phyloP scores from a whole-genome alignment of 2,329 filamentous ascomycete species.

The Beauveria australis region DNA sequence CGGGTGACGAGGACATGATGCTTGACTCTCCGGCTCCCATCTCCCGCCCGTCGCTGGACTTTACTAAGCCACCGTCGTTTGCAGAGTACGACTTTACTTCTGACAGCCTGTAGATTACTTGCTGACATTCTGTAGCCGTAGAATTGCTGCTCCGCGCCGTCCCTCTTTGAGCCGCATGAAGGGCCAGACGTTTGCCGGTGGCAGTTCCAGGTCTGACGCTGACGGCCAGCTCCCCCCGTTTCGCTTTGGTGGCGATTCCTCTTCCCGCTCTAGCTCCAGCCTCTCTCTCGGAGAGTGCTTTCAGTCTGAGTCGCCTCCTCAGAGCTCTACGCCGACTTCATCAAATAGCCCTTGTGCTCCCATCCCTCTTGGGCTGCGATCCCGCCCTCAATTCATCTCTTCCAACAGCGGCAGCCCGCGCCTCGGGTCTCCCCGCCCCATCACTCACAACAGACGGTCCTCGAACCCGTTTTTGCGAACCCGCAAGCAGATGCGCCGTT shows the following conservation, averaged over 20 bases:
- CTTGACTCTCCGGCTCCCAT: slow-evolving; percentile 49
- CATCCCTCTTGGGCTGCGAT: slow-evolving; percentile 51
- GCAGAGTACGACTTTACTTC: slow-evolving; percentile 41
- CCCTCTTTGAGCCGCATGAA: slow-evolving; percentile 70
- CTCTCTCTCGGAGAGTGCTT: slow-evolving; percentile 76
- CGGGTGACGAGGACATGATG: slow-evolving; percentile 41
- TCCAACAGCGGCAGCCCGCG: slow-evolving; percentile 47
- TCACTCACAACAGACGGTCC: slow-evolving; percentile 60
- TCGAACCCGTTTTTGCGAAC: slow-evolving; percentile 66
- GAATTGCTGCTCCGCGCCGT: slow-evolving; percentile 60
- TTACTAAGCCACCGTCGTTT: slow-evolving; percentile 35
- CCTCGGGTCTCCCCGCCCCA: slow-evolving; percentile 64
- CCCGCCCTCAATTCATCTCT: slow-evolving; percentile 57
- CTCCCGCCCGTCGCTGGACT: slow-evolving; percentile 39
- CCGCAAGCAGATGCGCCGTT: slow-evolving; percentile 82
- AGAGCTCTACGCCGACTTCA: slow-evolving; percentile 55
- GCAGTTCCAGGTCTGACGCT: slow-evolving; percentile 51
- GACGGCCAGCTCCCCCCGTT: slow-evolving; percentile 66
- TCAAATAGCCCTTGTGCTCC: slow-evolving; percentile 50
- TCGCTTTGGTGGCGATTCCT: slow-evolving; percentile 52
- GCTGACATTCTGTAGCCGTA: slow-evolving; percentile 42
- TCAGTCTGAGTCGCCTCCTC: slow-evolving; percentile 62
- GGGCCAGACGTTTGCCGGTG: slow-evolving; percentile 59
- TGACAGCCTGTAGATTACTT: slow-evolving; percentile 12
- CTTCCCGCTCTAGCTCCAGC: slow-evolving; percentile 22